Base-by-base conservation (phyloP, 2,329 filamentous ascomycete genomes). In the Penicillium sp. region DNA sequence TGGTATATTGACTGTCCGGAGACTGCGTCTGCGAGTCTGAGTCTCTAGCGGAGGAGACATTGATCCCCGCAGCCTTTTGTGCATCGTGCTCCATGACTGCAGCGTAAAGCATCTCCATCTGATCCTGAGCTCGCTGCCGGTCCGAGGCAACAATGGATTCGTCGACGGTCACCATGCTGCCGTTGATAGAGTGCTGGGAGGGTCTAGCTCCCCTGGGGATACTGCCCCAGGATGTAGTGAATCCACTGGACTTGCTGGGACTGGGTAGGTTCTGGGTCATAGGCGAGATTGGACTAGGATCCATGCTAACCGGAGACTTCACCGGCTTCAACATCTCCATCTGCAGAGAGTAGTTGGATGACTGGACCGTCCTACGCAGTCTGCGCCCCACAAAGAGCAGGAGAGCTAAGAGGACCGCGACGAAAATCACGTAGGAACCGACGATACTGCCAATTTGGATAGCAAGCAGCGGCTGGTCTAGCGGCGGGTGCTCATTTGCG, bases 21-120 rank as follows among this genome's bases (percentile, higher is more conserved):
- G 53, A 56, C 5, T 50, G 42, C 18, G 43, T 33, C 9, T 54
- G 42, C 3, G 51, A 46, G 7, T 55, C 43, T 21, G 36, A 34
- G 31, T 51, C 37, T 14, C 48, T 45, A 23, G 41, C 43, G 9
- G 48, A 40, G 7, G 48, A 38, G 32, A 54, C 41, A 15, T 57
- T 47, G 5, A 54, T 30, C 8, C 44, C 51, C 1, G 58, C 51
- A 10, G 59, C 55, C 45, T 72, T 75, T 48, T 71, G 68, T 31
- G 74, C 76, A 50, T 96, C 90, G 55, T 94, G 86, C 64, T 89
- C 87, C 82, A 95, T 85, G 49, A 95, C 90, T 53, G 89, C 85
- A 47, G 83, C 88, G 68, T 96, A 97, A 63, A 97, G 81, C 56
- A 87, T 81, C 64, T 95, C 89, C 65, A 96, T 81, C 63, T 95